A percentile compares a stretch with the other conserved stretches of the same genome.
These are phyloP conservation scores for Penicillium subrubescens DNA, from an alignment of 495 filamentous ascomycete species.

Conservation along the genomic window DNA sequence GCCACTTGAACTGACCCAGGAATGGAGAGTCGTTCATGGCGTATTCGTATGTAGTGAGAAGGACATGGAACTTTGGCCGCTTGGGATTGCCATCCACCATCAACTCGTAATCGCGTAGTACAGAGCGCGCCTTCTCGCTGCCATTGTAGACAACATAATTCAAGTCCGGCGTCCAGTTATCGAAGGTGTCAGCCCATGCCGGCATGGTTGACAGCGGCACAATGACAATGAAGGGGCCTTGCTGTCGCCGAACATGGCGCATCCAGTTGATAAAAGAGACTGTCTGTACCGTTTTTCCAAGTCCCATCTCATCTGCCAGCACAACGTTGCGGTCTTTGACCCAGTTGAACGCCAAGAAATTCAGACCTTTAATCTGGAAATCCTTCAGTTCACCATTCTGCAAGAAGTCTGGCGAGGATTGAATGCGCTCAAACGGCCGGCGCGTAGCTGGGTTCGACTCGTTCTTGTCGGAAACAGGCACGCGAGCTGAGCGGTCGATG, in stretches of 20 bases:
- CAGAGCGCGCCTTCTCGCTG: constrained; percentile 75
- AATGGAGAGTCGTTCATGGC: constrained; percentile 78
- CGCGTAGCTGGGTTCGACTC: constrained; percentile 78
- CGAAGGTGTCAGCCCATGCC: constrained; percentile 97
- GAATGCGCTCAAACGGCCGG: constrained; percentile 67
- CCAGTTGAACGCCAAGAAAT: constrained; percentile 96
- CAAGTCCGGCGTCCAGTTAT: constrained; percentile 91
- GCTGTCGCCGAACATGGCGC: constrained; percentile 83
- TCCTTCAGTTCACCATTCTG: constrained; percentile 83
- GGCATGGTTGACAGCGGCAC: constrained; percentile 95
- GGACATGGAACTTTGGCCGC: constrained; percentile 89
- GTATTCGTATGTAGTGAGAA: constrained; percentile 96
- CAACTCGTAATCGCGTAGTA: constrained; percentile 85
- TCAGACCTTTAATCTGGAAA: constrained; percentile 91
- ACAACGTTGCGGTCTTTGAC: constrained; percentile 89
- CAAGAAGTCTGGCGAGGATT: constrained; percentile 81
- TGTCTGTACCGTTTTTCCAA: constrained; percentile 98
- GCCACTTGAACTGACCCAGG: constrained; percentile 89
- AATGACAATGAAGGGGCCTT: constrained; percentile 94
- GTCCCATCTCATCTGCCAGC: constrained; percentile 96
- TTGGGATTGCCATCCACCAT: constrained; percentile 79
- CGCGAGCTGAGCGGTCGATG: constrained; percentile 73
- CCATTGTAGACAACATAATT: constrained; percentile 98
- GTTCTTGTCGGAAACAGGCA: constrained; percentile 71
- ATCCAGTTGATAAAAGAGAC: constrained; percentile 98